phyloP scores from a whole-genome alignment of 2,329 filamentous ascomycete species.

The Annulohypoxylon truncatum region DNA sequence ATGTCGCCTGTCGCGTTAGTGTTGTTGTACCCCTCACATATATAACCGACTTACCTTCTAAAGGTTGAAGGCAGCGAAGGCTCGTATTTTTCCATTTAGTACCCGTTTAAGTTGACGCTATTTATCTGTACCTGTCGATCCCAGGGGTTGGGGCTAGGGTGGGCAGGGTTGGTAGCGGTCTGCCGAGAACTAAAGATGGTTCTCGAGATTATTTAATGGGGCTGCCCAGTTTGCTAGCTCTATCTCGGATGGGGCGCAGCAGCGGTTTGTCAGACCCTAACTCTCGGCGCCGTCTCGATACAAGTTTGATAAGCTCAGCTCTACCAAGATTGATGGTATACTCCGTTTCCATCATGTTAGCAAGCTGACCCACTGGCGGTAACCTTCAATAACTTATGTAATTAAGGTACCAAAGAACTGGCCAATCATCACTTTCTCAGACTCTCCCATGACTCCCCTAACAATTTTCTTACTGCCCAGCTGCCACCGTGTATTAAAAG shows the following conservation, averaged over 20 bases:
- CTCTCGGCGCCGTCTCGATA: conserved; percentile 11
- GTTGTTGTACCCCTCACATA: background rate
- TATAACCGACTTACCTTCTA: background rate
- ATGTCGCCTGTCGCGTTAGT: background rate
- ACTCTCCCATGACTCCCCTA: background rate
- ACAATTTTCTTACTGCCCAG: background rate
- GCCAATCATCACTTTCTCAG: background rate
- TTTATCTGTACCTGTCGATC: conserved; percentile 35
- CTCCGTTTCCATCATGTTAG: conserved; percentile 8
- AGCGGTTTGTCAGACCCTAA: conserved; percentile 25
- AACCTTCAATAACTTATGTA: conserved; percentile 5
- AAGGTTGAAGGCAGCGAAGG: background rate
- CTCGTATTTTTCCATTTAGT: conserved; percentile 14
- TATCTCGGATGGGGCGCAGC: conserved; percentile 35
- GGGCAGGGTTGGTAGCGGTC: background rate
- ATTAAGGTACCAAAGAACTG: background rate
- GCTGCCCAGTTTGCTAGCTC: conserved; percentile 11
- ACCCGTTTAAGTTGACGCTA: conserved; percentile 20
- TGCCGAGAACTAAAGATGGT: conserved; percentile 27
- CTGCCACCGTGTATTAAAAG: background rate
- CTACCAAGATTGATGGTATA: background rate
- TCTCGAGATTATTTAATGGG: conserved; percentile 1
- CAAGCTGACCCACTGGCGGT: background rate
- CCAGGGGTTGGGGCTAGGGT: background rate
- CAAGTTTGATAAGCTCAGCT: background rate